Evolutionary conservation across 345 rosid genomes (phyloP).

Genomic region (Draba incana): DNA sequence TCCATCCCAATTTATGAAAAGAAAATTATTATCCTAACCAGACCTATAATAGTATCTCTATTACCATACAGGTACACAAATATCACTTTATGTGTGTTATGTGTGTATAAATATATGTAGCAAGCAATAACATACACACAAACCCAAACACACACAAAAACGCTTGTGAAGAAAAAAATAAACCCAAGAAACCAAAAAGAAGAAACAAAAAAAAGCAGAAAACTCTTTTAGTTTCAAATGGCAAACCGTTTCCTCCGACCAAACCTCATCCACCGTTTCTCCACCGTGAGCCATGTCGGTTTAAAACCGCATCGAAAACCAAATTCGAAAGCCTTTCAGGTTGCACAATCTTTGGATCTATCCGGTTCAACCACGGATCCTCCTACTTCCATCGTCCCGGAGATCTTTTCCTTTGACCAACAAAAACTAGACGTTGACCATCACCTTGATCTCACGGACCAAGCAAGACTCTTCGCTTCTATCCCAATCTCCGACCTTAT

Average conservation of each 20-base stretch:
- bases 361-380: slow-evolving; percentile 7
- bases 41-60: slow-evolving; percentile 1
- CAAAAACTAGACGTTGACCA: slow-evolving; percentile 40
- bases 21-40: neutral
- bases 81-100: neutral
- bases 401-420: slow-evolving; percentile 33
- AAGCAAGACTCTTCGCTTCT: slow-evolving; percentile 53
- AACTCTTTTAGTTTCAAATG: slow-evolving; percentile 32
- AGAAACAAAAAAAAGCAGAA: slow-evolving; percentile 13
- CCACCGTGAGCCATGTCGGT: slow-evolving; percentile 28
- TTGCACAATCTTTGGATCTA: no score
- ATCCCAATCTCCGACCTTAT: slow-evolving; percentile 53
- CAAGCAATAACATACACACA: slow-evolving; percentile 30
- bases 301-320: no score
- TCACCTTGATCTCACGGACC: slow-evolving; percentile 54
- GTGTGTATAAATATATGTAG: slow-evolving; percentile 20
- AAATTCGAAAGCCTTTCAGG: no score
- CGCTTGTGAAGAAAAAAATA: slow-evolving; percentile 15
- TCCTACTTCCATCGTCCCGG: slow-evolving; percentile 42
- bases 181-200: neutral
- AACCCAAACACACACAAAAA: slow-evolving; percentile 31
- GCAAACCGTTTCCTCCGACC: slow-evolving; percentile 50
- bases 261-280: slow-evolving; percentile 45
- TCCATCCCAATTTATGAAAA: slow-evolving; percentile 13
- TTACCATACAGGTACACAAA: neutral